Conservation (phyloP, 2,329 filamentous ascomycete genomes). For the Alternaria brassicae region DNA sequence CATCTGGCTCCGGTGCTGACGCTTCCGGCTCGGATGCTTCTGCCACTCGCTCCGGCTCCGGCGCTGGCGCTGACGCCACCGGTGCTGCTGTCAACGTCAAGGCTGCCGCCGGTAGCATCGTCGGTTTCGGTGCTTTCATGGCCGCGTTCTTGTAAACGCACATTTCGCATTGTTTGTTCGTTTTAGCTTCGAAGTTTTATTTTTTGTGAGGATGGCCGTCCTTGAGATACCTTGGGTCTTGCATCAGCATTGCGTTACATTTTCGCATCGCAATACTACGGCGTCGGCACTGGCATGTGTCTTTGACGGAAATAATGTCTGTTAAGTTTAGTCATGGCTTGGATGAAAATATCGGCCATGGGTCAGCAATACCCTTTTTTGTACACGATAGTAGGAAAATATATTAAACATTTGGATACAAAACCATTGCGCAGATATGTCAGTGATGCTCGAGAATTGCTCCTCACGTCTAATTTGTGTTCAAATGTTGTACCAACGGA, state of each 20-base stretch:
- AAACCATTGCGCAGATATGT: background rate
- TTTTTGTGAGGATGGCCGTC: constrained; percentile 27
- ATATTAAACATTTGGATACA: constrained; percentile 19
- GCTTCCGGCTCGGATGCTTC: constrained; percentile 26
- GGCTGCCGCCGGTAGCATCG: constrained; percentile 33
- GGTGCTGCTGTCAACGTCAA: constrained; percentile 41
- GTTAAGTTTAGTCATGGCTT: constrained; percentile 13
- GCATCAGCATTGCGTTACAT: constrained; percentile 25
- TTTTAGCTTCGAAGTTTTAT: constrained; percentile 2
- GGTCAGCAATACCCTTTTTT: background rate
- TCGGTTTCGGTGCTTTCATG: constrained; percentile 47
- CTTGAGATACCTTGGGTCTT: constrained; percentile 43
- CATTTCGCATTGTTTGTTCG: background rate
- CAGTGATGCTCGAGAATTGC: background rate
- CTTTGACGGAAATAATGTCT: constrained; percentile 20
- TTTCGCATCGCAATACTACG: constrained; percentile 20
- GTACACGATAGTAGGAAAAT: constrained; percentile 16
- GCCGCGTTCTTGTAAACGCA: constrained; percentile 48
- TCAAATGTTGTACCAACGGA: background rate
- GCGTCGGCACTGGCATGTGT: constrained; percentile 34
- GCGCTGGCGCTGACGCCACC: constrained; percentile 13
- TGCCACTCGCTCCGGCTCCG: constrained; percentile 20
- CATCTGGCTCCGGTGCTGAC: constrained; percentile 18
- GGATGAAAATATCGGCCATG: constrained; percentile 10
- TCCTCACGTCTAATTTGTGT: too few species aligned